phyloP scores from a whole-genome alignment of 257 asterid genomes.

The Lantana camara region DNA sequence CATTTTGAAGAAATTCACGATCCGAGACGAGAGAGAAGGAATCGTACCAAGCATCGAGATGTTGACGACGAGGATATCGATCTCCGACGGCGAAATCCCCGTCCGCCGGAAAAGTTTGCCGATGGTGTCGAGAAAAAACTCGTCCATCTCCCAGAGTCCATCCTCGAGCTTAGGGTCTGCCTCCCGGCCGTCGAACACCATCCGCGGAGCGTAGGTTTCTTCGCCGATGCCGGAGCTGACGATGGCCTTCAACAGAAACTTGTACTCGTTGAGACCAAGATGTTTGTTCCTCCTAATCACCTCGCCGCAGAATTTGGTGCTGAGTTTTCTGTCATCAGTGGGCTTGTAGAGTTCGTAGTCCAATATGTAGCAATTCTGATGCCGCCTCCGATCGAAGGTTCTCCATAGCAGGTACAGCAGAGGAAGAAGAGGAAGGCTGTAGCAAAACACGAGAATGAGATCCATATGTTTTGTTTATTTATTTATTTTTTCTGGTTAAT shows the following conservation, averaged over 20 bases:
- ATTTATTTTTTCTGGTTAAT: background rate
- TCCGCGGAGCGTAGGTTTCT: slow-evolving; percentile 76
- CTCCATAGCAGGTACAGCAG: slow-evolving; percentile 36
- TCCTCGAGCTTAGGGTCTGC: slow-evolving; percentile 54
- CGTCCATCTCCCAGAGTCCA: slow-evolving; percentile 72
- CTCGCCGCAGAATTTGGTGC: slow-evolving; percentile 64
- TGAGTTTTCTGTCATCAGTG: slow-evolving; percentile 48
- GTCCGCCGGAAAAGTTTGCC: slow-evolving; percentile 47
- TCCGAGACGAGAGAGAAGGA: slow-evolving; percentile 67
- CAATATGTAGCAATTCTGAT: slow-evolving; percentile 63
- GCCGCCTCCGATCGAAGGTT: slow-evolving; percentile 32
- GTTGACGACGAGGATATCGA: slow-evolving; percentile 80
- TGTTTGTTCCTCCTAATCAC: slow-evolving; percentile 68
- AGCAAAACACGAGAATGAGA: slow-evolving; percentile 29
- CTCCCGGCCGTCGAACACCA: slow-evolving; percentile 72
- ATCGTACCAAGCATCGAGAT: slow-evolving; percentile 65
- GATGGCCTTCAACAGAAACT: slow-evolving; percentile 73
- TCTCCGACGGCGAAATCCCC: slow-evolving; percentile 48
- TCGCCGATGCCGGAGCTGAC: slow-evolving; percentile 95
- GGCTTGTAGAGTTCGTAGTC: slow-evolving; percentile 81
- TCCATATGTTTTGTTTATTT: slow-evolving; percentile 50
- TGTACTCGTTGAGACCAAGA: slow-evolving; percentile 71
- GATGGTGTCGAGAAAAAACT: slow-evolving; percentile 57
- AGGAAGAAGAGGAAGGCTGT: slow-evolving; percentile 45
- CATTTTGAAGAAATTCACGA: slow-evolving; percentile 61